Evolutionary conservation across 2,329 filamentous ascomycete species (phyloP).

Genomic region (Nothopassalora personata): DNA sequence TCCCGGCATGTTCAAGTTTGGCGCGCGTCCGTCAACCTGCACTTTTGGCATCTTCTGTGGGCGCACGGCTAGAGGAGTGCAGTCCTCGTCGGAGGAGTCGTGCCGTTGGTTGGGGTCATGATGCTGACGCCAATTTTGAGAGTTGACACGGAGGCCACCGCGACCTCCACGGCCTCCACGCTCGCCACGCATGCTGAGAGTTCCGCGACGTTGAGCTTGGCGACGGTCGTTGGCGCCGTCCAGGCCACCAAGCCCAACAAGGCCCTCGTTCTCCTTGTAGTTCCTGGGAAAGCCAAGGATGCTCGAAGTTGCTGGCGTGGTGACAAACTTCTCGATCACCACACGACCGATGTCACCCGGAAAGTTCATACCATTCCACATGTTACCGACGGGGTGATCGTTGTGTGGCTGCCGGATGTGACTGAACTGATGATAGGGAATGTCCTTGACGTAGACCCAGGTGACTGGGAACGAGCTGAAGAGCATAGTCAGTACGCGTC

Average conservation of each 20-base stretch:
- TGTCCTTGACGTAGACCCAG: constrained; percentile 30
- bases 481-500: constrained; percentile 7
- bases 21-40: neutral
- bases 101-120: neutral
- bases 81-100: neutral
- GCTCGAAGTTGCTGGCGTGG: constrained; percentile 17
- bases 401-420: constrained; percentile 23
- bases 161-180: constrained; percentile 14
- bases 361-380: constrained; percentile 33
- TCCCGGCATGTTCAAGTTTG: neutral
- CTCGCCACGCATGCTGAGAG: constrained; percentile 6
- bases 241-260: neutral
- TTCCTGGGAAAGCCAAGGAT: constrained; percentile 18
- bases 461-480: constrained; percentile 25
- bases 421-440: constrained; percentile 24
- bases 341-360: constrained; percentile 21
- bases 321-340: constrained; percentile 26
- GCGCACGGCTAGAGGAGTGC: neutral
- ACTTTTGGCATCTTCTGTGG: neutral
- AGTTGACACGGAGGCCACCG: constrained; percentile 4
- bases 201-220: constrained; percentile 1
- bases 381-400: constrained; percentile 26
- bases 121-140: neutral
- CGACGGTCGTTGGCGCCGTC: constrained; percentile 1
- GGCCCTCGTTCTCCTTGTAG: constrained; percentile 13